A percentile compares a stretch with the other conserved stretches of the same genome.
Conservation (phyloP, 2,329 filamentous ascomycete species). For the Rosellinia necatrix region DNA sequence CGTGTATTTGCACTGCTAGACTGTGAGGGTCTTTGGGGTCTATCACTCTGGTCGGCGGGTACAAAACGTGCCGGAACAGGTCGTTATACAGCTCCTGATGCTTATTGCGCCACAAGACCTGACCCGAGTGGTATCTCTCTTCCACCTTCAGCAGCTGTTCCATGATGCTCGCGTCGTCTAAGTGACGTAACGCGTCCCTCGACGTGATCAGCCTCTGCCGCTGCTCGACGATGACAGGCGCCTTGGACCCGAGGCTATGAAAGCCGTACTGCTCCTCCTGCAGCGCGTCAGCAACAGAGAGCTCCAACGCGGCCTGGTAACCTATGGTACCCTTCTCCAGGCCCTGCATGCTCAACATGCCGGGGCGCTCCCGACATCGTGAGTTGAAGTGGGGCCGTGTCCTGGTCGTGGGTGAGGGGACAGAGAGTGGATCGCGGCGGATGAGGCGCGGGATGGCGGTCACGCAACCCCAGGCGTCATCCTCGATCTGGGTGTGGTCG, state of each 20-base stretch:
- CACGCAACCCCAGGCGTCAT: constrained; percentile 65
- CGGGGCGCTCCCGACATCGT: constrained; percentile 65
- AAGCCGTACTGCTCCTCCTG: constrained; percentile 66
- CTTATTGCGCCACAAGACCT: constrained; percentile 53
- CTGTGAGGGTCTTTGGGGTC: constrained; percentile 65
- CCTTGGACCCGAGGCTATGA: constrained; percentile 58
- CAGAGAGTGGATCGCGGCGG: constrained; percentile 50
- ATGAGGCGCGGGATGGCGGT: constrained; percentile 68
- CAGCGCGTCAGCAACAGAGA: constrained; percentile 67
- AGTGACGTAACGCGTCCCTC: constrained; percentile 54
- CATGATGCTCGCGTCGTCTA: constrained; percentile 62
- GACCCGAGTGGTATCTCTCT: constrained; percentile 58
- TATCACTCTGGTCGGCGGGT: constrained; percentile 59
- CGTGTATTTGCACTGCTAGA: constrained; percentile 71
- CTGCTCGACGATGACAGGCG: constrained; percentile 59
- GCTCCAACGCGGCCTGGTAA: constrained; percentile 69
- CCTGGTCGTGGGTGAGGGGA: constrained; percentile 48
- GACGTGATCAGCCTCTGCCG: constrained; percentile 60
- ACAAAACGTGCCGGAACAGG: constrained; percentile 63
- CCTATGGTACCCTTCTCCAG: constrained; percentile 73
- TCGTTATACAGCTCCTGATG: constrained; percentile 65
- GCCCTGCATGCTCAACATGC: constrained; percentile 74
- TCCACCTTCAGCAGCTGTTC: constrained; percentile 63
- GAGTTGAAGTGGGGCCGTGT: constrained; percentile 63
- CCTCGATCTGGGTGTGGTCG: constrained; percentile 67